A percentile compares a stretch with the other conserved stretches of the same genome.
These are phyloP conservation scores for Fusarium domesticum DNA, from an alignment of 2,329 filamentous ascomycete species.

Conservation along the genomic window DNA sequence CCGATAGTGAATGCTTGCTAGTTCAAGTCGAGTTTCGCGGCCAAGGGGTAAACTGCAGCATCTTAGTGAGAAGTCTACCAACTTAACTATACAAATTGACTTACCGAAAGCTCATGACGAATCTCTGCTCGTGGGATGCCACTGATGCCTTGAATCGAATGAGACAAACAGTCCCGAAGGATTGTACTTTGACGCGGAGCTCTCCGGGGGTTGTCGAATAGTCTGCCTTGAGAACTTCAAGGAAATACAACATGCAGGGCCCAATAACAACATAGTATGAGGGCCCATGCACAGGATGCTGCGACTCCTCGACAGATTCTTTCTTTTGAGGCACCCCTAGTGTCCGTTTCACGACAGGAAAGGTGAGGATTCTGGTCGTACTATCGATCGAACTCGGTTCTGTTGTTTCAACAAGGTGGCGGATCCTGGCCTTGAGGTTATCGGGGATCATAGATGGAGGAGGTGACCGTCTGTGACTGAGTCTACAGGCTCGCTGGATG, in stretches of 20 bases:
- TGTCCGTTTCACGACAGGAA: constrained; percentile 51
- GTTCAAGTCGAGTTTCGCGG: constrained; percentile 44
- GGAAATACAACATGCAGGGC: constrained; percentile 50
- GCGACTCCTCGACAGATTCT: constrained; percentile 41
- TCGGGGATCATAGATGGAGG: constrained; percentile 40
- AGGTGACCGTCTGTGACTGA: constrained; percentile 36
- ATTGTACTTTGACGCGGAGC: constrained; percentile 48
- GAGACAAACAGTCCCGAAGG: constrained; percentile 52
- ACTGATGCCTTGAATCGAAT: constrained; percentile 51
- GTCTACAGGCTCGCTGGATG: constrained; percentile 43
- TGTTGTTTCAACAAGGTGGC: constrained; percentile 44
- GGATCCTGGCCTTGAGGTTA: constrained; percentile 47
- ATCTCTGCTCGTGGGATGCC: constrained; percentile 52
- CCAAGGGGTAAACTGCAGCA: constrained; percentile 40
- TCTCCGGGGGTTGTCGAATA: constrained; percentile 42
- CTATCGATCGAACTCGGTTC: constrained; percentile 36
- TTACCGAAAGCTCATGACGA: constrained; percentile 54
- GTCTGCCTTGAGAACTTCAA: constrained; percentile 48
- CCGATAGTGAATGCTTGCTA: constrained; percentile 54
- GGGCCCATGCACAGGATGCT: constrained; percentile 47
- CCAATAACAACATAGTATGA: constrained; percentile 55
- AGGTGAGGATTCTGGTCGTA: constrained; percentile 40
- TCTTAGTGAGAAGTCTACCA: constrained; percentile 8
- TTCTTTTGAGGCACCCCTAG: constrained; percentile 40
- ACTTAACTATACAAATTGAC: constrained; percentile 11